Evolutionary conservation across 1,284 basidiomycete species (phyloP).

Genomic region (Apiotrichum gracile): DNA sequence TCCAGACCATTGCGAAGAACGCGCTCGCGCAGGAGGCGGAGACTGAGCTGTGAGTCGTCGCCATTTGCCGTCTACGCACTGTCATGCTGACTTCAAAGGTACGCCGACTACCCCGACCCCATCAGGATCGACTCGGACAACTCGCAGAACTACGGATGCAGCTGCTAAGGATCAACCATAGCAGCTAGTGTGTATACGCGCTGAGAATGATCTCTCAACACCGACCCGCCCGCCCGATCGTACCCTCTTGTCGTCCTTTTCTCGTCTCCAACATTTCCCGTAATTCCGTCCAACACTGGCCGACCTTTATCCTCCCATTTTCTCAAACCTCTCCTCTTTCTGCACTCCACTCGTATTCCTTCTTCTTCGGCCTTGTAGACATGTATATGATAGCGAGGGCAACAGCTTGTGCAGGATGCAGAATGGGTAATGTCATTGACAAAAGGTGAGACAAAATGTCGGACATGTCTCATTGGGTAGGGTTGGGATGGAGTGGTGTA

Average conservation of each 20-base stretch:
- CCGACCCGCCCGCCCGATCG: too few relatives aligned
- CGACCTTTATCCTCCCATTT: neutral
- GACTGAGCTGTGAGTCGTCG: constrained; percentile 74
- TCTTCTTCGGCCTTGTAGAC: constrained; percentile 2
- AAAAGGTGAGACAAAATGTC: neutral
- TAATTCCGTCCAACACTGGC: constrained; percentile 1
- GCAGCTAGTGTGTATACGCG: neutral
- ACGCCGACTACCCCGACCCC: constrained; percentile 97
- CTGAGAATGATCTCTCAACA: neutral
- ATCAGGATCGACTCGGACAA: constrained; percentile 94
- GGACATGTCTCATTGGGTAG: neutral
- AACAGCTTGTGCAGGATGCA: neutral
- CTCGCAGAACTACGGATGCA: constrained; percentile 87
- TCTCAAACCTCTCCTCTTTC: too few relatives aligned
- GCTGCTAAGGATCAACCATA: constrained; percentile 55
- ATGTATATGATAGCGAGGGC: constrained; percentile 4
- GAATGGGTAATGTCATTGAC: neutral
- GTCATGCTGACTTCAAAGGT: constrained; percentile 61
- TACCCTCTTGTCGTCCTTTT: neutral
- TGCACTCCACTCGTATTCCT: neutral
- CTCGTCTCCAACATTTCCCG: neutral
- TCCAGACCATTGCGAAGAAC: constrained; percentile 99
- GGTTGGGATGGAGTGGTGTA: neutral
- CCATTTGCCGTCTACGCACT: neutral
- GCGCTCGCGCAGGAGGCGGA: constrained; percentile 95